These are phyloP conservation scores for Pyrrhoderma lamaoense DNA, from an alignment of 1,284 basidiomycete genomes.

Conservation along the genomic window DNA sequence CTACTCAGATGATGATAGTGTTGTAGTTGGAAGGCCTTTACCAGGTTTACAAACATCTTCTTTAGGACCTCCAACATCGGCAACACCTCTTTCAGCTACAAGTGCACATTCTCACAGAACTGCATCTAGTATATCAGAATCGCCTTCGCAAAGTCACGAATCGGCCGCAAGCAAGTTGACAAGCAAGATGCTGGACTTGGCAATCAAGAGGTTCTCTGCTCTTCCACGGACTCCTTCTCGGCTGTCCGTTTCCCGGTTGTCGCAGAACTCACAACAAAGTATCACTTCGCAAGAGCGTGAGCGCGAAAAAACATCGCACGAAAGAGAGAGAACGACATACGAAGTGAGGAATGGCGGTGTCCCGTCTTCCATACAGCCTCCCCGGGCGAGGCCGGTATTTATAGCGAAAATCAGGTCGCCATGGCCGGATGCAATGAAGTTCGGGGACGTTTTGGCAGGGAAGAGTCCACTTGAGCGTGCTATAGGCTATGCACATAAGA, in stretches of 20 bases:
- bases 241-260: conserved; percentile 35
- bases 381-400: conserved; percentile 22
- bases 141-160: conserved; percentile 23
- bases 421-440: conserved; percentile 72
- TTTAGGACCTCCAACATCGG: neutral
- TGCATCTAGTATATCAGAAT: conserved; percentile 13
- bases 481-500: conserved; percentile 70
- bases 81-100: neutral
- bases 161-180: conserved; percentile 48
- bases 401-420: conserved; percentile 36
- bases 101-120: too few species aligned
- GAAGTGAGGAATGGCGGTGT: too few species aligned
- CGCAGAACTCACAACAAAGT: conserved; percentile 22
- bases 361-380: conserved; percentile 4
- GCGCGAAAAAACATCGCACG: conserved; percentile 15
- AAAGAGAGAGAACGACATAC: neutral
- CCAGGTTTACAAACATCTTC: conserved; percentile 2
- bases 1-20: conserved; percentile 9
- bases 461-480: conserved; percentile 68
- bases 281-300: conserved; percentile 3
- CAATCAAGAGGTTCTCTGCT: conserved; percentile 52
- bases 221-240: conserved; percentile 53
- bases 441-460: conserved; percentile 53
- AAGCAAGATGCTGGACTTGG: conserved; percentile 31
- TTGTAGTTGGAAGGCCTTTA: conserved; percentile 2